Evolutionary conservation across 2,329 filamentous ascomycete species (phyloP).

Genomic region (Clarireedia hainanense): DNA sequence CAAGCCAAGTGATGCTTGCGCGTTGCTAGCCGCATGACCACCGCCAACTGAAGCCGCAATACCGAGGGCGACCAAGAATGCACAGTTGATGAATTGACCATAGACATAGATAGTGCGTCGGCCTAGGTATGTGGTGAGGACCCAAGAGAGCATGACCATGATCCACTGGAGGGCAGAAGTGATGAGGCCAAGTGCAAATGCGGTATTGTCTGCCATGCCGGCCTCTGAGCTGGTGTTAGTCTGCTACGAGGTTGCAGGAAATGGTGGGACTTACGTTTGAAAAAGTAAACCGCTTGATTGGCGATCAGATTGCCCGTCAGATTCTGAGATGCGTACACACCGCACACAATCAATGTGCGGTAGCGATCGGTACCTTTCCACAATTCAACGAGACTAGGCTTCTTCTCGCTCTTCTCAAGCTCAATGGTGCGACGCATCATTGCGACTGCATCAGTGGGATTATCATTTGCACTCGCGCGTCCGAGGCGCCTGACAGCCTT

Average conservation of each 20-base stretch:
- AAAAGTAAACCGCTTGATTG: conserved; percentile 56
- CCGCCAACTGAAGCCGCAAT: conserved; percentile 45
- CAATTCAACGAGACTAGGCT: conserved; percentile 42
- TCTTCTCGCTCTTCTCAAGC: conserved; percentile 41
- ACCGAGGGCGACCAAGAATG: conserved; percentile 50
- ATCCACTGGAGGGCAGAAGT: conserved; percentile 55
- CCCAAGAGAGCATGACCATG: conserved; percentile 59
- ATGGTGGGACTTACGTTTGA: conserved; percentile 29
- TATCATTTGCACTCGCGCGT: conserved; percentile 35
- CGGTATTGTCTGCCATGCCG: conserved; percentile 44
- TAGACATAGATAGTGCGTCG: conserved; percentile 58
- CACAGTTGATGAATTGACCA: conserved; percentile 46
- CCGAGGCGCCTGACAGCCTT: conserved; percentile 27
- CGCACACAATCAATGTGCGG: conserved; percentile 49
- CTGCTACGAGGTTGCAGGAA: conserved; percentile 13
- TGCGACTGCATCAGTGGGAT: conserved; percentile 43
- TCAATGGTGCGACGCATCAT: conserved; percentile 52
- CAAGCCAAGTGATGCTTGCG: conserved; percentile 54
- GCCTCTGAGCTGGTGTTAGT: conserved; percentile 44
- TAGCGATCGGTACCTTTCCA: conserved; percentile 47
- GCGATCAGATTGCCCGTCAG: conserved; percentile 55
- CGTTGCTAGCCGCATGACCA: conserved; percentile 36
- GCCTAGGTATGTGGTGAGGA: conserved; percentile 56
- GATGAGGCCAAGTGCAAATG: conserved; percentile 56
- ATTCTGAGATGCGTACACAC: conserved; percentile 52